A percentile compares a stretch with the other conserved stretches of the same genome.
These are phyloP conservation scores for Paraglomus occultum DNA, from an alignment of 192 early-diverging fungal species.

Conservation along the genomic window DNA sequence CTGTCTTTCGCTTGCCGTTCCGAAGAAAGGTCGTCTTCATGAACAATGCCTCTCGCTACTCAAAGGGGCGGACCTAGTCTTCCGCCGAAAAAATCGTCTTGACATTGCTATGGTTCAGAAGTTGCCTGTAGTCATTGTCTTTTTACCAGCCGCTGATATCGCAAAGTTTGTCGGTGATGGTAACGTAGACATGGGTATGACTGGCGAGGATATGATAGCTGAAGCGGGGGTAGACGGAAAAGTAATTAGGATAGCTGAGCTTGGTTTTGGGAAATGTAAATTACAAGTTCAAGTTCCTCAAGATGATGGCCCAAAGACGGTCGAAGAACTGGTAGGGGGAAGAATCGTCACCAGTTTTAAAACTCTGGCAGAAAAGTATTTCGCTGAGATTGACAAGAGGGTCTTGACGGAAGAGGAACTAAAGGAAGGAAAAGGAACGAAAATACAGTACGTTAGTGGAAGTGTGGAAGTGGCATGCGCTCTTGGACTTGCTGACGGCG, in stretches of 20 bases:
- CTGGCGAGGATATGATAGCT: constrained; percentile 92
- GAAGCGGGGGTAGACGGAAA: constrained; percentile 77
- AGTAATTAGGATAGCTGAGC: constrained; percentile 61
- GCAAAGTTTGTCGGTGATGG: constrained; percentile 94
- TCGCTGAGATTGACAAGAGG: constrained; percentile 72
- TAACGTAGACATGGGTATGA: constrained; percentile 95
- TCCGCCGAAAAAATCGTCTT: constrained; percentile 89
- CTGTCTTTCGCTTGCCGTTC: constrained; percentile 91
- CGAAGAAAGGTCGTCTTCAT: constrained; percentile 97
- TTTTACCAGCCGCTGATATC: constrained; percentile 95
- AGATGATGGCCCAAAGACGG: constrained; percentile 40
- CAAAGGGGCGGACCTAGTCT: constrained; percentile 91
- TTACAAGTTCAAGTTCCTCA: constrained; percentile 91
- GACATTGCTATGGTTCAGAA: constrained; percentile 97
- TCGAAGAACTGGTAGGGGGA: constrained; percentile 82
- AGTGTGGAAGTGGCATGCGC: constrained; percentile 97
- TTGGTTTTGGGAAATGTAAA: constrained; percentile 93
- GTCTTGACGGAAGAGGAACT: constrained; percentile 24
- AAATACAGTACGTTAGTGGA: constrained; percentile 85
- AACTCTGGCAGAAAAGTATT: constrained; percentile 63
- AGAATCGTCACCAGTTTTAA: constrained; percentile 93
- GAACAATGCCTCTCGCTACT: constrained; percentile 84
- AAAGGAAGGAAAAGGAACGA: constrained; percentile 53
- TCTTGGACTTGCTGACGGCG: constrained; percentile 93
- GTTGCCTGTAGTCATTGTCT: constrained; percentile 91